These are phyloP conservation scores for Suillus brevipes DNA, from an alignment of 768 basidiomycete species.

Conservation along the genomic window DNA sequence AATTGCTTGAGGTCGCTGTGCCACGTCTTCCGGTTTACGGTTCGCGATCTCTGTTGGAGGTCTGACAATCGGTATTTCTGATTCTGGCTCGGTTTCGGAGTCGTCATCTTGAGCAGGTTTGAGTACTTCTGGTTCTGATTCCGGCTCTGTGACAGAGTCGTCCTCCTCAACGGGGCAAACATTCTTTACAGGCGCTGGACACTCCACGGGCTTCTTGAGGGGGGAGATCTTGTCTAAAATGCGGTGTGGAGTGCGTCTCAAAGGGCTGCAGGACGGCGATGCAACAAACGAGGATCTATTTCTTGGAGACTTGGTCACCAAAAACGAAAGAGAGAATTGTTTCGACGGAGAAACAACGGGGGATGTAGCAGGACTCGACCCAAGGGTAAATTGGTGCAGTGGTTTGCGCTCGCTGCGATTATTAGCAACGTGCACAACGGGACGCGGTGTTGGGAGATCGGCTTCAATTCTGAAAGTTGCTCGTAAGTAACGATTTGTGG, in stretches of 20 bases:
- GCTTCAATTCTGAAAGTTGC: not conserved
- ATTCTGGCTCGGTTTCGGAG: conserved; percentile 35
- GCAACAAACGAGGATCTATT: conserved; percentile 1
- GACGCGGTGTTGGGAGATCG: not conserved
- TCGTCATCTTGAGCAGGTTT: conserved; percentile 20
- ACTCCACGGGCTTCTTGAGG: not conserved
- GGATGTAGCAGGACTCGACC: conserved; percentile 9
- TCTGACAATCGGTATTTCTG: conserved; percentile 22
- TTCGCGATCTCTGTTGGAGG: conserved; percentile 17
- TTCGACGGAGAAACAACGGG: conserved; percentile 4
- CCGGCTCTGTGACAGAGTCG: conserved; percentile 32
- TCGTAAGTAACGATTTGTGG: conserved; percentile 13
- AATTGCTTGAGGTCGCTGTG: conserved; percentile 1
- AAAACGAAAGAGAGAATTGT: conserved; percentile 1
- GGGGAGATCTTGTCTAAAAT: not conserved
- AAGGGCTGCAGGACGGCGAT: not conserved
- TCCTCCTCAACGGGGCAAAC: conserved; percentile 15
- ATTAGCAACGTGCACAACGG: not conserved
- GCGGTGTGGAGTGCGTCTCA: conserved; percentile 10
- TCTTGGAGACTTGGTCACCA: conserved; percentile 7
- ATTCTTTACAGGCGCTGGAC: conserved; percentile 12
- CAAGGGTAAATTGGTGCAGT: conserved; percentile 3
- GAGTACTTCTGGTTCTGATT: conserved; percentile 23
- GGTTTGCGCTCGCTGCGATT: conserved; percentile 4
- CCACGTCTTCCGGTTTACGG: conserved; percentile 4